These are phyloP conservation scores for Thecaphora thlaspeos DNA, from an alignment of 1,284 basidiomycete genomes.

Conservation along the genomic window DNA sequence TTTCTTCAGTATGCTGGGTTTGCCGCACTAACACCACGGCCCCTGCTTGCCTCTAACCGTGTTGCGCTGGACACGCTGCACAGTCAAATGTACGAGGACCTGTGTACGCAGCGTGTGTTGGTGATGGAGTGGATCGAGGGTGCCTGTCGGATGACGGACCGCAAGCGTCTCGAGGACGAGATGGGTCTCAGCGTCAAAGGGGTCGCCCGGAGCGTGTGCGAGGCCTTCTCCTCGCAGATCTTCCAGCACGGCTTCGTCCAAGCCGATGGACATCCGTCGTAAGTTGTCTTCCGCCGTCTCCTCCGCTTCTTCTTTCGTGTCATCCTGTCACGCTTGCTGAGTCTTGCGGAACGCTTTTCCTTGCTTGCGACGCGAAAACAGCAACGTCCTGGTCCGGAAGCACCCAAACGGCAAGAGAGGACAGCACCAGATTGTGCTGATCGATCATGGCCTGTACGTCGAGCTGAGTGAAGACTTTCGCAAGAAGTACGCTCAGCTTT, in stretches of 20 bases:
- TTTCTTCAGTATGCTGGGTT: too few relatives aligned
- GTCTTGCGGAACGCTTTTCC: too few relatives aligned
- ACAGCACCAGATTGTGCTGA: constrained; percentile 45
- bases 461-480: constrained; percentile 42
- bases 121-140: constrained; percentile 49
- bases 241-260: constrained; percentile 52
- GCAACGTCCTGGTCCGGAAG: constrained; percentile 42
- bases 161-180: constrained; percentile 25
- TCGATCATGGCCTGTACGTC: constrained; percentile 52
- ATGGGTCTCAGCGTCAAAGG: constrained; percentile 41
- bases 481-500: constrained; percentile 46
- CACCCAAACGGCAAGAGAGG: constrained; percentile 45
- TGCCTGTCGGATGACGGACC: constrained; percentile 46
- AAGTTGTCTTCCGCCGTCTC: neutral
- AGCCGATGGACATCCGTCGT: constrained; percentile 43
- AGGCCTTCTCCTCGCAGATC: constrained; percentile 49
- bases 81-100: constrained; percentile 22
- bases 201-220: constrained; percentile 41
- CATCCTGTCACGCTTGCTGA: too few relatives aligned
- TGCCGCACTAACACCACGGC: too few relatives aligned
- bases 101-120: constrained; percentile 34
- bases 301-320: too few relatives aligned
- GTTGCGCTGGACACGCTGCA: too few relatives aligned
- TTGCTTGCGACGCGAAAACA: too few relatives aligned
- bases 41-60: too few relatives aligned